These are phyloP conservation scores for Colletotrichum navitas DNA, from an alignment of 2,329 filamentous ascomycete genomes.

Conservation along the genomic window DNA sequence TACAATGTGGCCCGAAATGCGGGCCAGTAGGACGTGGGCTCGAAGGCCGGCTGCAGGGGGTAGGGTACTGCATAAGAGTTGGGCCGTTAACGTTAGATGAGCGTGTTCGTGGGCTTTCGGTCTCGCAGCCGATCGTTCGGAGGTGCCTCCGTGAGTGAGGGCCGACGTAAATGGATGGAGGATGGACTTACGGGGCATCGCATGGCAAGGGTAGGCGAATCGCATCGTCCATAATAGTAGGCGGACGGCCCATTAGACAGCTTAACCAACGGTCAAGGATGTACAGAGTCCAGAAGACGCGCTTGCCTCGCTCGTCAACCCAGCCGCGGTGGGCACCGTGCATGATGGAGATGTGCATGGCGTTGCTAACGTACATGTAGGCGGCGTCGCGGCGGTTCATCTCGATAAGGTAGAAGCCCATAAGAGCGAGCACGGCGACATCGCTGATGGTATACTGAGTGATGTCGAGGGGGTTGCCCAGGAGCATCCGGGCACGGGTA, in stretches of 20 bases:
- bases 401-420: constrained; percentile 64
- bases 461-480: constrained; percentile 63
- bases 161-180: neutral
- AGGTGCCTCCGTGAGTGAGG: constrained; percentile 5
- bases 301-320: constrained; percentile 58
- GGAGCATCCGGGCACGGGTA: constrained; percentile 56
- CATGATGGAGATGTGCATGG: constrained; percentile 62
- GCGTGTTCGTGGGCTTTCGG: constrained; percentile 10
- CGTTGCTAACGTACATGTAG: constrained; percentile 60
- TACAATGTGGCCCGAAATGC: constrained; percentile 62
- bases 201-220: constrained; percentile 58
- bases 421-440: constrained; percentile 59
- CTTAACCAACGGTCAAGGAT: constrained; percentile 63
- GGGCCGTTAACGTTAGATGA: constrained; percentile 21
- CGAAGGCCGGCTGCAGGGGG: constrained; percentile 59
- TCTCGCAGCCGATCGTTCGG: constrained; percentile 17
- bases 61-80: constrained; percentile 51
- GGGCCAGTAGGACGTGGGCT: constrained; percentile 61
- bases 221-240: constrained; percentile 60
- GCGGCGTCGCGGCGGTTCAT: constrained; percentile 63
- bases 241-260: constrained; percentile 63
- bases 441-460: constrained; percentile 57
- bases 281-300: constrained; percentile 66
- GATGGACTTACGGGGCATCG: constrained; percentile 55
- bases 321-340: constrained; percentile 61